Base-by-base conservation (phyloP, 169 alveolate species). In the Pseudocohnilembus persalinus region DNA sequence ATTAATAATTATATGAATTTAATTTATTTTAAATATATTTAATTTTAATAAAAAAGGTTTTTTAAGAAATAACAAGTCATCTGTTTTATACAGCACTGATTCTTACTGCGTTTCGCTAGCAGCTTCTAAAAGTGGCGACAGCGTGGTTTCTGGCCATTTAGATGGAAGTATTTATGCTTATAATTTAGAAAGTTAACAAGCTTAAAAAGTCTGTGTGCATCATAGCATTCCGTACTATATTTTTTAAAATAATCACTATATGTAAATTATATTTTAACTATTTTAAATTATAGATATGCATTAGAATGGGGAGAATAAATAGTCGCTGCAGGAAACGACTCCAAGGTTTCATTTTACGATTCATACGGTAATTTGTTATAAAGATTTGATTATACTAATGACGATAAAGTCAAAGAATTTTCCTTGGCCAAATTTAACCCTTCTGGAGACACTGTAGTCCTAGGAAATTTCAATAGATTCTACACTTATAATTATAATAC, bases 311-410 rank as follows among this genome's bases (percentile, higher is more conserved):
- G 97, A 1, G 96, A 95, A 30, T 95, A 95, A 78, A 94, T 97
- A 49, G 83, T 93, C 28, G 99, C 98, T 24, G 99, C 97, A 76
- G 99, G 99, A 73, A 97, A 96, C 85, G 98, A 96, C 84, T 93
- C 95, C 31, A 95, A 93, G 83, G 96, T 97, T 76, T 91, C 93
- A 0, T 96, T 97, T 83, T 97, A 96, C 83, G 96, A 95, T 79
- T 90, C 90, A 32, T 87, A 90, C 32, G 98, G 98, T 0, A 93
- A 91, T 85, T 90, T 93, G 65, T 90, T 96, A 83, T 92, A 96
- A 82, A 93, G 95, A 81, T 92, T 95, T 76, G 98, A 96, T 89
- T 95, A 94, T 83, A 93, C 97, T 15, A 90, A 95, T 86, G 98
- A 96, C 83, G 96, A 94, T 85, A 93, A 88, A 83, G 94, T 96